Base-by-base conservation (phyloP, 2,329 filamentous ascomycete genomes). In the Xylaria sp. region DNA sequence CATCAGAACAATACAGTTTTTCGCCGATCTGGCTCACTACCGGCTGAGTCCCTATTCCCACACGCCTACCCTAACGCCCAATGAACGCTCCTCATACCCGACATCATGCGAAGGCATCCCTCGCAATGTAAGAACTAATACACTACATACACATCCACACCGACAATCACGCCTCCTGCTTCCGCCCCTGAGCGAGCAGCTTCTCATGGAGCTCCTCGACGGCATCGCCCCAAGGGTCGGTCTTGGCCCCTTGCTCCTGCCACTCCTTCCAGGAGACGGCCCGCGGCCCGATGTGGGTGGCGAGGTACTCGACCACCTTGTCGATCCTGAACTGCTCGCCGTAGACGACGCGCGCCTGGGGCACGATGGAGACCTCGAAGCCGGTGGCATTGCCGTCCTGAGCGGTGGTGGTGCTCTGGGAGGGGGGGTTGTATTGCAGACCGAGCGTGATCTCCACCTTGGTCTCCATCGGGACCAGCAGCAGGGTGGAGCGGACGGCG, bases 271-370 rank as follows among this genome's bases (percentile, higher is more conserved):
- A n/a, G n/a, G 59, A 69, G 58, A 52, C 69, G 56, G 71, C 66
- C n/a, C 48, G 62, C n/a, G 65, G 62, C 43, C 77, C 71, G 65
- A 87, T 74, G 68, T 80, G 78, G 34, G 80, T 79, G 11, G 75
- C 70, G 58, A 94, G 67, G 61, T 89, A 92, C 50, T 91, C 88
- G n/a, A 75, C 77, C 76, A 94, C 87, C 71, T 90, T 92, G 45
- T 78, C 82, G 60, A 86, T 84, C 60, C 91, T 90, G 69, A 92
- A 92, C 55, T 82, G 79, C 72, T 93, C 89, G 0, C 90, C 90
- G 68, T 94, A 94, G 2, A 91, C 76, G 1, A 92, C 84, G 48
- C 76, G 78, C 0, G 85, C 88, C 19, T 74, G 75, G 1, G 80
- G 77, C 5, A 72, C 73, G 20, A 89, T 73, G 13, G 71, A 69